Percentiles rank a stretch among this genome's conserved stretches.
Evolutionary conservation across 2,329 filamentous ascomycete species (phyloP).

Genomic region (Aspergillus fijiensis): DNA sequence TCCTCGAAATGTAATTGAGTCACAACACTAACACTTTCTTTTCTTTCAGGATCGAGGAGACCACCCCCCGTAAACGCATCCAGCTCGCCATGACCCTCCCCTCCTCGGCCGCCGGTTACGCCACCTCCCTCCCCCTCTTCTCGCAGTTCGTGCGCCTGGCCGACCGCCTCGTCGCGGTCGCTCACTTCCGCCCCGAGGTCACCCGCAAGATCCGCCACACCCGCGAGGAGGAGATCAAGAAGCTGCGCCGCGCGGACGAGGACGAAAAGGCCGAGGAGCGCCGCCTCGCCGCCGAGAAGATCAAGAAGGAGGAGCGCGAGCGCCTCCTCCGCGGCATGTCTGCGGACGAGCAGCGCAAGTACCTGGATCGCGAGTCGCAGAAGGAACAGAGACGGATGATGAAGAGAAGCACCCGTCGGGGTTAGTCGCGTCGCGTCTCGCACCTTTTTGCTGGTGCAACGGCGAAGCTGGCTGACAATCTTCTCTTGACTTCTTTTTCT

Average conservation of each 20-base stretch:
- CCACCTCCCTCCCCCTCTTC: constrained; percentile 71
- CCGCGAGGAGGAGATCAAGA: constrained; percentile 76
- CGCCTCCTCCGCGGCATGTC: constrained; percentile 73
- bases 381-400: constrained; percentile 64
- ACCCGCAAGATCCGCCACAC: constrained; percentile 76
- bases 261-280: constrained; percentile 66
- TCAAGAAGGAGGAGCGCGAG: constrained; percentile 88
- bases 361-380: constrained; percentile 75
- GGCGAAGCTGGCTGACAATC: too few relatives aligned
- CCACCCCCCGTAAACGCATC: constrained; percentile 79
- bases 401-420: constrained; percentile 62
- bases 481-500: not conserved
- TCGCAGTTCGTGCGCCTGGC: constrained; percentile 79
- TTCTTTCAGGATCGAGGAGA: constrained; percentile 71
- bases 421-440: constrained; percentile 25
- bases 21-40: too few relatives aligned
- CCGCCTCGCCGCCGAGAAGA: constrained; percentile 52
- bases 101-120: constrained; percentile 61
- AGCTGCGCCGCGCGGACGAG: constrained; percentile 76
- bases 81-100: constrained; percentile 72
- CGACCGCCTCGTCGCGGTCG: constrained; percentile 72
- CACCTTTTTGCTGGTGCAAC: too few relatives aligned
- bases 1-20: too few relatives aligned
- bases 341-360: constrained; percentile 83
- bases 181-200: constrained; percentile 88